Evolutionary conservation across 768 basidiomycete species (phyloP).

Genomic region (Suillus bovinus): DNA sequence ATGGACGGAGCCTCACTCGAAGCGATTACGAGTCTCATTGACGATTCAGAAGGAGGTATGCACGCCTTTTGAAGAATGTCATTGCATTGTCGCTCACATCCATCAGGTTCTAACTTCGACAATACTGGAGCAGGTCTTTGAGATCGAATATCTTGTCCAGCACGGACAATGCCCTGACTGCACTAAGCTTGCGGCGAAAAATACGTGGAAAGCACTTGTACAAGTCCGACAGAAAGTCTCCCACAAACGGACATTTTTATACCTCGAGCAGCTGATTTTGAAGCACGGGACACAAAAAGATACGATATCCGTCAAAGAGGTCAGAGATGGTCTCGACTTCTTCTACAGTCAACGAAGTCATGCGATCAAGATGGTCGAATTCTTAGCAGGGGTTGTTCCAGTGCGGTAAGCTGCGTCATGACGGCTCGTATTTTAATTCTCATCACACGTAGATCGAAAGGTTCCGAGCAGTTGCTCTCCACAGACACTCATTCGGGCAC

Average conservation of each 20-base stretch:
- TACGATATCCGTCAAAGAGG: constrained; percentile 91
- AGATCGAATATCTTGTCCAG: constrained; percentile 93
- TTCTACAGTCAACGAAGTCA: constrained; percentile 91
- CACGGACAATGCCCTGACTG: constrained; percentile 96
- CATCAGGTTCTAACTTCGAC: constrained; percentile 86
- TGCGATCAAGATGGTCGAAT: constrained; percentile 96
- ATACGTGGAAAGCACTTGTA: constrained; percentile 97
- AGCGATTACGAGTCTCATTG: constrained; percentile 86
- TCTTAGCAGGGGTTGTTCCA: constrained; percentile 85
- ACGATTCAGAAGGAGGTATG: constrained; percentile 98
- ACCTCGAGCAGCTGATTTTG: constrained; percentile 94
- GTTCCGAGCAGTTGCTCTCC: constrained; percentile 93
- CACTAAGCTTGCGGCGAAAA: constrained; percentile 92
- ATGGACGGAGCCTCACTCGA: constrained; percentile 99
- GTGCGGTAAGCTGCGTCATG: constrained; percentile 57
- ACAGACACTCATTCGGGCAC: constrained; percentile 90
- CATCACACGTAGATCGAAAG: constrained; percentile 63
- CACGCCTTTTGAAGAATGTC: background rate
- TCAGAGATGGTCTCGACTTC: constrained; percentile 93
- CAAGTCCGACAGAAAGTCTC: constrained; percentile 99
- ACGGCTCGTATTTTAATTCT: constrained; percentile 10
- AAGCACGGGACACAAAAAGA: constrained; percentile 98
- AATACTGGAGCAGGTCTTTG: constrained; percentile 95
- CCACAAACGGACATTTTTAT: constrained; percentile 97
- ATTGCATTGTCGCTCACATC: constrained; percentile 7